phyloP scores from a whole-genome alignment of 2,329 filamentous ascomycete species.

The Cephalotrichum gorgonifer region DNA sequence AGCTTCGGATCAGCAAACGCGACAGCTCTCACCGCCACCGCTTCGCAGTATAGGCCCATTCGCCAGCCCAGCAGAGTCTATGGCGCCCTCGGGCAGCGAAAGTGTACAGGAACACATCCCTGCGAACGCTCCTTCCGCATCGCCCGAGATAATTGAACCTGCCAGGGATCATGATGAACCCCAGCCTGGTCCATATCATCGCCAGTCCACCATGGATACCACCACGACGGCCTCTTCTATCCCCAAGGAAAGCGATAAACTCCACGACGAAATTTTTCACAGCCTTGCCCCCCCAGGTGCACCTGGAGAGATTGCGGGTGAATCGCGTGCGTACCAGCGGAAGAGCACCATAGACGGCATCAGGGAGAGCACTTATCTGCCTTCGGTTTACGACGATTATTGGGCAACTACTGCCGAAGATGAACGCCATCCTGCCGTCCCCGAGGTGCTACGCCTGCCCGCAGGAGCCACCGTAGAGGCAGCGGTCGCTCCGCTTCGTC shows the following conservation, averaged over 20 bases:
- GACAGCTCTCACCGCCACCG: background rate
- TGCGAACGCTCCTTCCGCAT: background rate
- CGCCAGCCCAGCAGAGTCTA: conserved; percentile 5
- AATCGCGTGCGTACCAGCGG: background rate
- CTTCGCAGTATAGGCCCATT: conserved; percentile 2
- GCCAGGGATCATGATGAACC: conserved; percentile 8
- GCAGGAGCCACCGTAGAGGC: background rate
- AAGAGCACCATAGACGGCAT: conserved; percentile 6
- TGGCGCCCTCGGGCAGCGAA: background rate
- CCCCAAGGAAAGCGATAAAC: conserved; percentile 58
- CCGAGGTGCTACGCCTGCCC: background rate
- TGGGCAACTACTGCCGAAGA: conserved; percentile 34
- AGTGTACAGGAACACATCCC: background rate
- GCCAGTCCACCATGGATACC: conserved; percentile 35
- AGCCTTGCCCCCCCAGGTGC: conserved; percentile 43
- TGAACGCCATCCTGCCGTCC: background rate
- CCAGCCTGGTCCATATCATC: conserved; percentile 24
- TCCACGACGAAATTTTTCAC: conserved; percentile 66
- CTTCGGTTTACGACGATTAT: conserved; percentile 58
- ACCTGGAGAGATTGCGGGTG: conserved; percentile 2
- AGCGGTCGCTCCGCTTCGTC: conserved; percentile 1
- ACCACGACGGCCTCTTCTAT: conserved; percentile 38
- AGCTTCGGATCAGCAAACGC: background rate
- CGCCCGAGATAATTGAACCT: conserved; percentile 8
- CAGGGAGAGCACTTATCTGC: conserved; percentile 52